Conservation (phyloP, 495 filamentous ascomycete genomes). For the Penicillium crystallinum region DNA sequence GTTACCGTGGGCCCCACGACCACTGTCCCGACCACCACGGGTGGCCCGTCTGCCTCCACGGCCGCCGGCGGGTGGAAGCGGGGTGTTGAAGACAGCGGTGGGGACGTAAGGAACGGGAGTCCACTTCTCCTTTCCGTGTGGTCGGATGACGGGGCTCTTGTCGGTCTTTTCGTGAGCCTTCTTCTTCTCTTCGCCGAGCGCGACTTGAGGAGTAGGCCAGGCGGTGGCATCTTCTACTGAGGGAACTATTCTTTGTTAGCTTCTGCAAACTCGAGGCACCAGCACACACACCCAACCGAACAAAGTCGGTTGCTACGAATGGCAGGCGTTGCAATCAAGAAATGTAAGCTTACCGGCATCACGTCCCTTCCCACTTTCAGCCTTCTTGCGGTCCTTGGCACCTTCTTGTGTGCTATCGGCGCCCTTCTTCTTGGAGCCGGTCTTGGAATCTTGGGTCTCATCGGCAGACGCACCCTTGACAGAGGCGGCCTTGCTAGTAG, state of each 20-base stretch:
- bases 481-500: slow-evolving; percentile 23
- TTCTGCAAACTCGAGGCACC: not conserved
- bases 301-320: not conserved
- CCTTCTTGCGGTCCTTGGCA: slow-evolving; percentile 39
- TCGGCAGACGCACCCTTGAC: slow-evolving; percentile 35
- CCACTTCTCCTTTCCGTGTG: slow-evolving; percentile 69
- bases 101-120: slow-evolving; percentile 67
- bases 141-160: slow-evolving; percentile 44
- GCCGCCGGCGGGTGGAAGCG: slow-evolving; percentile 53
- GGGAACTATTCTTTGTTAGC: slow-evolving; percentile 26
- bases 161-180: slow-evolving; percentile 59
- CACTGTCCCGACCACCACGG: slow-evolving; percentile 51
- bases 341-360: slow-evolving; percentile 33
- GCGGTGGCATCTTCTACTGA: slow-evolving; percentile 66
- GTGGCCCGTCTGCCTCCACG: slow-evolving; percentile 55
- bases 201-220: slow-evolving; percentile 88
- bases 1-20: slow-evolving; percentile 46
- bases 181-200: slow-evolving; percentile 67
- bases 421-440: slow-evolving; percentile 45
- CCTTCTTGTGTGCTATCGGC: slow-evolving; percentile 25
- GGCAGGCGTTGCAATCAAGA: not conserved
- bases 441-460: slow-evolving; percentile 41
- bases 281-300: not conserved
- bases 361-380: slow-evolving; percentile 34
- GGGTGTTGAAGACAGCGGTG: slow-evolving; percentile 76